Base-by-base conservation (phyloP, 2,329 filamentous ascomycete genomes). In the Botryotinia calthae region DNA sequence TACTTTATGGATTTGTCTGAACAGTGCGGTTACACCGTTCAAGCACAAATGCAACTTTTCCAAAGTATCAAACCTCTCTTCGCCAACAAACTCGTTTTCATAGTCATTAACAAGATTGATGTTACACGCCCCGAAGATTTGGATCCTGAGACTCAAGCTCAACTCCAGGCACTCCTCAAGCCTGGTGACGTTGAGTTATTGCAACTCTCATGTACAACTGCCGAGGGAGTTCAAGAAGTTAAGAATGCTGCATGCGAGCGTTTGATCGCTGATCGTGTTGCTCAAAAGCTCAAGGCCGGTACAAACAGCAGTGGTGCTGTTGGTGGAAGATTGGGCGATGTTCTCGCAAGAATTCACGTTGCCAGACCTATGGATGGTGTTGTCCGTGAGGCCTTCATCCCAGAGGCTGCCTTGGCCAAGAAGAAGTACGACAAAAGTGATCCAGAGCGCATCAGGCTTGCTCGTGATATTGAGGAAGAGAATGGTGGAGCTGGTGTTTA, bases 1-100 rank as follows among this genome's bases (percentile, higher is more conserved):
- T 98, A 98, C 84, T 98, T 98, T 82, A 97, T 98, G 93, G 95
- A 98, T 86, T 86, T 98, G 75, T 97, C 93, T 34, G 95, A 98
- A 86, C 94, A 97, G 86, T 98, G 95, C 79, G 96, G 96, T 73
- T 99, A 98, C 85, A 93, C 94, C 4, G 93, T 99, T 28, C 87
- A 91, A 76, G 94, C 95, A 12, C 96, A 99, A 85, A 95, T 98
- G 82, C 91, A 94, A 78, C 90, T 99, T 25, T 99, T 98, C 88
- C 91, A 94, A 86, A 97, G 92, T 82, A 97, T 98, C 84, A 97
- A 97, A 85, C 96, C 96, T 46, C 87, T 99, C 34, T 99, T 99
- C 82, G 91, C 94, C 71, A 98, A 98, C 86, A 98, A 98, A 86
- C 88, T 98, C 66, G 95, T 98, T 62, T 98, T 97, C 82, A 88